Conservation (phyloP, 306 rosid species). For the Morella rubra region DNA sequence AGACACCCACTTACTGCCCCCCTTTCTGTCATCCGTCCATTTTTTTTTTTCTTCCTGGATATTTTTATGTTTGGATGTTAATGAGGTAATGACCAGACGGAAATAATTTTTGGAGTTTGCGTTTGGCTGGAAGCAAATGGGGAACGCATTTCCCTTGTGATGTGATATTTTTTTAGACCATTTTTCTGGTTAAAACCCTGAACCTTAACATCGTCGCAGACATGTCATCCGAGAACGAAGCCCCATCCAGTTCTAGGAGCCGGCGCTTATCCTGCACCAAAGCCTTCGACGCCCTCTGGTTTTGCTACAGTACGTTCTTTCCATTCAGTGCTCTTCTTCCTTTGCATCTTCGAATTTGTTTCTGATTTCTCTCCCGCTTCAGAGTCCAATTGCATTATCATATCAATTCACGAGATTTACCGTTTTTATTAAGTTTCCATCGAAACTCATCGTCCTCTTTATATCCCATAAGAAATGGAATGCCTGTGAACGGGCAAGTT, state of each 20-base stretch:
- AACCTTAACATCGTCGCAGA: not conserved
- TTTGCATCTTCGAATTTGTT: not conserved
- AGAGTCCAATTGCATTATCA: not conserved
- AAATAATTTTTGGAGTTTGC: no score
- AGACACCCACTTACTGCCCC: no score
- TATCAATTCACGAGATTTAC: no score
- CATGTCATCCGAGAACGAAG: slow-evolving; percentile 43
- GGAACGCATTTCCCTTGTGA: no score
- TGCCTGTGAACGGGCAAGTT: not conserved
- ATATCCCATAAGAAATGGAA: not conserved
- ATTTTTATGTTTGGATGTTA: no score
- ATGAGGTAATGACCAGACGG: no score
- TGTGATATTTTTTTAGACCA: no score
- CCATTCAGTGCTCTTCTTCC: not conserved
- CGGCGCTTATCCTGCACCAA: slow-evolving; percentile 51
- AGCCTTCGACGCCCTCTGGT: slow-evolving; percentile 76
- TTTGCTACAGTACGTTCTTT: slow-evolving; percentile 72
- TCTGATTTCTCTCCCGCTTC: not conserved
- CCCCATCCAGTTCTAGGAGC: not conserved
- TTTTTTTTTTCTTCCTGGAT: no score
- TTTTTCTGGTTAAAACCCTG: not conserved
- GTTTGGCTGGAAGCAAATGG: no score
- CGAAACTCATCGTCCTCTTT: not conserved
- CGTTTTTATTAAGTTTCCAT: no score
- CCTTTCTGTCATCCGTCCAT: no score